phyloP scores from a whole-genome alignment of 2,329 filamentous ascomycete genomes.

The Aspergillus luchuensis region DNA sequence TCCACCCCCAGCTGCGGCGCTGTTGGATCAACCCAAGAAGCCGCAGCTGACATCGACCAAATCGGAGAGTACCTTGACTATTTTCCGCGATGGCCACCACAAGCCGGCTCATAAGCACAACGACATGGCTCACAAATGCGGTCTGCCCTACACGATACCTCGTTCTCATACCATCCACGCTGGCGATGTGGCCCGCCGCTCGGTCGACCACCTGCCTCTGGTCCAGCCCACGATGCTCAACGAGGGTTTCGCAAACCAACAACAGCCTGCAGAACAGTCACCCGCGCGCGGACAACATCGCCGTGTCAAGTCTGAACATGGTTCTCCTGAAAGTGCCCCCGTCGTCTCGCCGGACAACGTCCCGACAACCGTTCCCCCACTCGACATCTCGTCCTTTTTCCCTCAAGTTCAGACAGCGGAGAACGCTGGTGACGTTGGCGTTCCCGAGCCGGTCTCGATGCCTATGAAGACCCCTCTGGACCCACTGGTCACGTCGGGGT shows the following conservation, averaged over 20 bases:
- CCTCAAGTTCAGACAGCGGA: conserved; percentile 31
- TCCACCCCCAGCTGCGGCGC: conserved; percentile 41
- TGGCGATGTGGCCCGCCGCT: conserved; percentile 51
- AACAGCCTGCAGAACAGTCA: conserved; percentile 33
- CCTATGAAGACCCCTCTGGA: conserved; percentile 35
- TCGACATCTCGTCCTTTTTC: conserved; percentile 37
- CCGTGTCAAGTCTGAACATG: conserved; percentile 49
- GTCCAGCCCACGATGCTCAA: conserved; percentile 35
- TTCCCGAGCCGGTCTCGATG: conserved; percentile 28
- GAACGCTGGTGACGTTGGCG: conserved; percentile 20
- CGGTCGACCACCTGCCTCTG: conserved; percentile 55
- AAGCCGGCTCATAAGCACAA: conserved; percentile 67
- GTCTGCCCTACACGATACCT: conserved; percentile 64
- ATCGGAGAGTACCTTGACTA: conserved; percentile 61
- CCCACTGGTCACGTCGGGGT: conserved; percentile 38
- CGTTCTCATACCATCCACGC: conserved; percentile 54
- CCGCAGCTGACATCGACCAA: conserved; percentile 59
- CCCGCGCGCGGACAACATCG: conserved; percentile 36
- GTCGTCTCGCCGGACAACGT: conserved; percentile 30
- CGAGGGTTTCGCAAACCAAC: conserved; percentile 26
- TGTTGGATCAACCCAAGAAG: conserved; percentile 53
- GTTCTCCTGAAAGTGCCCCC: conserved; percentile 47
- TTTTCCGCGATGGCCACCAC: conserved; percentile 66
- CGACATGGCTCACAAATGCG: conserved; percentile 64
- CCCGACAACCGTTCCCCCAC: conserved; percentile 28